Evolutionary conservation across 768 basidiomycete genomes (phyloP), one percentile per base, ranked within the genome.

Genomic region (Mycena polygramma): DNA sequence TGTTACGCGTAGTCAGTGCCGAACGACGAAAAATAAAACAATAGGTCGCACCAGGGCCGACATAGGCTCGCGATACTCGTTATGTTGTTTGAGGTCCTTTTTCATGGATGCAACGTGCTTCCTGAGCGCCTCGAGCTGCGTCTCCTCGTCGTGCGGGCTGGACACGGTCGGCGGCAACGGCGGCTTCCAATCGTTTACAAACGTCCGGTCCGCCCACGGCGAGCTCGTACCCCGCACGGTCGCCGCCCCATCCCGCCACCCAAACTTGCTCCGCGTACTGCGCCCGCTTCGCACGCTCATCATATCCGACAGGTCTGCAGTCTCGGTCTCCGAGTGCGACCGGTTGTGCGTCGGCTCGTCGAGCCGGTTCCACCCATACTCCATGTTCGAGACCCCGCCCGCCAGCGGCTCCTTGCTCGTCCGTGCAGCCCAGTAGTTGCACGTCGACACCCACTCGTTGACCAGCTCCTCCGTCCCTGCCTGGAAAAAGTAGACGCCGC

Each of bases 341-440:
- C 87, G 87, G 1, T 80, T 82, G 66, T 88, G 88, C 22, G 83
- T 74, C 4, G 85, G 77, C 68, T 92, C 92, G 30, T 84, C 74
- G 10, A 95, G 87, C 22, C 94, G 88, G 79, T 90, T 97, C 98
- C 98, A 99, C 11, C 98, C 98, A 77, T 99, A 98, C 80, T 99
- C 98, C 94, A 99, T 97, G 82, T 99, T 99, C 57, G 95, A 96
- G 10, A 99, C 97, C 26, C 98, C 98, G 7, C 98, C 98, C 2
- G 94, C 88, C 4, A 99, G 87, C 1, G 98, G 98, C 77, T 98
- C 97, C 75, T 97, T 96, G 80, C 94, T 96, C 65, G 91, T 94
- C 53, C 98, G 87, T 2, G 97, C 98, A 0, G 98, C 95, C 98
- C 98, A 99, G 79, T 99, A 99, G 83, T 99, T 99, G 88, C 97